Evolutionary conservation across 768 basidiomycete species (phyloP), one percentile per base, ranked within the genome.

Genomic region (Tricholoma flavovirens): DNA sequence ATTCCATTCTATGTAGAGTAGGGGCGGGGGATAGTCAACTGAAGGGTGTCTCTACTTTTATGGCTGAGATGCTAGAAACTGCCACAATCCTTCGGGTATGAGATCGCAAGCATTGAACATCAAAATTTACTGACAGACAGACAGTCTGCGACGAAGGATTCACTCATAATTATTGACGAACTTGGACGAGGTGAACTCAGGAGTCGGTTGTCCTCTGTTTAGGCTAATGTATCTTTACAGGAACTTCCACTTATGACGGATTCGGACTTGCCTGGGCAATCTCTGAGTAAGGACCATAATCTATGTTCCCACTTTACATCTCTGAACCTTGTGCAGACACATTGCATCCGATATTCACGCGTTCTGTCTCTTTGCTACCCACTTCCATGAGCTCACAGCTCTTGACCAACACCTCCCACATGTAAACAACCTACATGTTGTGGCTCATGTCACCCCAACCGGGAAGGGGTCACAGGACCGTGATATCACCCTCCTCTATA

Each of bases 61-160:
- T 98, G 96, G 95, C 94, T 1, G 97, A 99, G 71, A 98, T 98
- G 97, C 79, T 99, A 26, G 97, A 99, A 70, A 98, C 95, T 0
- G 95, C 97, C 0, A 92, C 90, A 0, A 98, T 98, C 64, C 79
- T 99, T 42, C 81, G 88, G 64, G 93, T 92, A 35, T 26, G 83
- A n/a, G n/a, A n/a, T n/a, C 64, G 12, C 26, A 12, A 14, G 17
- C 12, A 3, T 1, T 36, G 11, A 22, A 30, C 40, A n/a, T 53
- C 46, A 48, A 33, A 50, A 51, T 36, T n/a, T 26, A 17, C 17
- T 53, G 12, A 46, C 26, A 14, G 9, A 14, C 29, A 11, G 42
- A 12, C 46, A 97, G 93, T 88, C 91, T 26, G 94, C 97, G 0
- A 91, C 92, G 0, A 86, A 86, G 62, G 85, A 98, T 69, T 98